Percentiles rank a stretch among this genome's conserved stretches.
Conservation (phyloP, 257 asterid species). For the Gardenia jasminoides region DNA sequence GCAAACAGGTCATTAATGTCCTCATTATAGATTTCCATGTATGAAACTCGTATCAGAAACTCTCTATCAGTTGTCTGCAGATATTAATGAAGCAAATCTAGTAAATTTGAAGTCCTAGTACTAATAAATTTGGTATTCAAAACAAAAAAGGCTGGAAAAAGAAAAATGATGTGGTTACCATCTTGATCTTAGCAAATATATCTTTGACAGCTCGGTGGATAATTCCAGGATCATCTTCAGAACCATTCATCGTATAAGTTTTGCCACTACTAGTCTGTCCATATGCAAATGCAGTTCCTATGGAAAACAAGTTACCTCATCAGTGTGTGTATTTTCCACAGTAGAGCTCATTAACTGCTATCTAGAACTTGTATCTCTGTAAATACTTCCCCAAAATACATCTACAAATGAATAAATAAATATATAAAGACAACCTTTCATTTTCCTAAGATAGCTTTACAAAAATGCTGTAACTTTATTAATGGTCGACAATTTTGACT, state of each 20-base stretch:
- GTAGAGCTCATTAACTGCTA: neutral
- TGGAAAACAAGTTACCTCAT: slow-evolving; percentile 15
- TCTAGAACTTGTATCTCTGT: neutral
- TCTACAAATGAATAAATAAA: no score
- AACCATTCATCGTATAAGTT: slow-evolving; percentile 96
- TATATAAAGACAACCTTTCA: no score
- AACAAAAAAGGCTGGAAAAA: neutral
- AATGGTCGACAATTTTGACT: slow-evolving; percentile 2
- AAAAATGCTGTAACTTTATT: neutral
- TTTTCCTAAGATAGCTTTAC: neutral
- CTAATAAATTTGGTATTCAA: neutral
- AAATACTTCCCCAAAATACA: no score
- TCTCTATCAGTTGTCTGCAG: slow-evolving; percentile 71
- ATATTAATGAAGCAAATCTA: neutral
- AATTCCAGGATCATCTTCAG: slow-evolving; percentile 86
- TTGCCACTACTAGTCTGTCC: slow-evolving; percentile 99
- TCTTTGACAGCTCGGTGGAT: slow-evolving; percentile 81
- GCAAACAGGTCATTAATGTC: slow-evolving; percentile 91
- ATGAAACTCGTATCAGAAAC: slow-evolving; percentile 89
- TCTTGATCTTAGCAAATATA: slow-evolving; percentile 59
- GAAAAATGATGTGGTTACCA: slow-evolving; percentile 38
- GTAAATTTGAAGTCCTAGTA: slow-evolving; percentile 6
- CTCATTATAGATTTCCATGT: slow-evolving; percentile 97
- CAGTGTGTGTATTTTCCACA: neutral
- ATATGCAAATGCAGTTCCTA: slow-evolving; percentile 97